Evolutionary conservation across 192 early-diverging fungal genomes (phyloP).

Genomic region (Linnemannia zychae): DNA sequence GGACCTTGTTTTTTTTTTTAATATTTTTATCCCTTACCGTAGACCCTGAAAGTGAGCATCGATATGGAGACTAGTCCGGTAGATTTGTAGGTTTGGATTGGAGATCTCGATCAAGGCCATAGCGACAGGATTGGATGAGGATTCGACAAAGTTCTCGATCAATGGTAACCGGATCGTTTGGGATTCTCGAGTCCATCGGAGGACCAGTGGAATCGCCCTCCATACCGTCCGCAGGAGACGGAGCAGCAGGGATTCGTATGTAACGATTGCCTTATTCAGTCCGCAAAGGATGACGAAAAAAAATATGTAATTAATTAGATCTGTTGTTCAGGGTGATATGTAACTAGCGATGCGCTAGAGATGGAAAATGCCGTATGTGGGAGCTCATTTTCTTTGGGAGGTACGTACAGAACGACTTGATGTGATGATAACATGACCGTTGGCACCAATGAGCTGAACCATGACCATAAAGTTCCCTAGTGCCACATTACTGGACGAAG

Average conservation of each 20-base stretch:
- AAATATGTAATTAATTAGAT: neutral
- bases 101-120: constrained; percentile 55
- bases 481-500: constrained; percentile 29
- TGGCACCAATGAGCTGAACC: neutral
- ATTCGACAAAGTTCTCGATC: constrained; percentile 50
- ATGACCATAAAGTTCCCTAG: constrained; percentile 31
- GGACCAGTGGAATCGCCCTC: constrained; percentile 40
- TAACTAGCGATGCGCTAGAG: too few relatives aligned
- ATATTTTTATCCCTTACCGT: constrained; percentile 30
- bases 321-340: neutral
- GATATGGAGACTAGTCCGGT: constrained; percentile 55
- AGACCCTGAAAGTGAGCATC: constrained; percentile 66
- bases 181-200: constrained; percentile 39
- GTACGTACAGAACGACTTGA: constrained; percentile 62
- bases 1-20: neutral
- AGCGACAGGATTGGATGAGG: constrained; percentile 33
- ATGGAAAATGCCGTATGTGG: too few relatives aligned
- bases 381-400: constrained; percentile 11
- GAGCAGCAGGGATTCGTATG: constrained; percentile 40
- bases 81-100: constrained; percentile 52
- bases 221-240: constrained; percentile 39
- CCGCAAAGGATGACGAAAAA: neutral
- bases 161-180: constrained; percentile 31
- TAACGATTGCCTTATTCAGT: constrained; percentile 27
- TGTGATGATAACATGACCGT: constrained; percentile 30